Evolutionary conservation across 2,329 filamentous ascomycete genomes (phyloP).

Genomic region (Sphaerulina vaccinii): DNA sequence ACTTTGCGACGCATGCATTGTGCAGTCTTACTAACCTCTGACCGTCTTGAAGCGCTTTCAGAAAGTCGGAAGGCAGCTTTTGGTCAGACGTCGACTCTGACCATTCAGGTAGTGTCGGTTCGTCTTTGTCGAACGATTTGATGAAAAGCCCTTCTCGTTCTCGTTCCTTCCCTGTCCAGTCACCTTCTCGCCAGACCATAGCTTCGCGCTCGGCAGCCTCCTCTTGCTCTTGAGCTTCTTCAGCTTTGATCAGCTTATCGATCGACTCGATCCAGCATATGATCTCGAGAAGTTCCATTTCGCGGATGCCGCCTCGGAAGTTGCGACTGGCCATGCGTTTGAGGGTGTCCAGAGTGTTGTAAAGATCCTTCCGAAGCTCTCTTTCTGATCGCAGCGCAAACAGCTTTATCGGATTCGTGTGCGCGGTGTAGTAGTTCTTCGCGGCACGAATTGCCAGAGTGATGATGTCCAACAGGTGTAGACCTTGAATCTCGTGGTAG

Average conservation of each 20-base stretch:
- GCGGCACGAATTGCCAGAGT: constrained; percentile 94
- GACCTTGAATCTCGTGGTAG: constrained; percentile 84
- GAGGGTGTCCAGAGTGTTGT: constrained; percentile 83
- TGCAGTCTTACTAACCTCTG: constrained; percentile 81
- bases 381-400: constrained; percentile 86
- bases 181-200: constrained; percentile 77
- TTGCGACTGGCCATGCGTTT: constrained; percentile 87
- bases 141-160: constrained; percentile 82
- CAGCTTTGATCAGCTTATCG: constrained; percentile 70
- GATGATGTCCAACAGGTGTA: constrained; percentile 88
- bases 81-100: constrained; percentile 42
- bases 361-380: constrained; percentile 76
- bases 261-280: constrained; percentile 77
- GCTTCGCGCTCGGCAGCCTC: constrained; percentile 67
- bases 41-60: constrained; percentile 73
- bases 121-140: constrained; percentile 65
- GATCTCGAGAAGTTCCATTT: constrained; percentile 75
- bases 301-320: constrained; percentile 77
- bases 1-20: constrained; percentile 83
- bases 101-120: constrained; percentile 67
- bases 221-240: constrained; percentile 72
- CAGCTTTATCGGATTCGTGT: constrained; percentile 80
- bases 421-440: constrained; percentile 93
- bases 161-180: constrained; percentile 70
- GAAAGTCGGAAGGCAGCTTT: constrained; percentile 60